Evolutionary conservation across 345 rosid genomes (phyloP), one percentile per base, ranked within the genome.

Genomic region (Xanthoceras sorbifolium): DNA sequence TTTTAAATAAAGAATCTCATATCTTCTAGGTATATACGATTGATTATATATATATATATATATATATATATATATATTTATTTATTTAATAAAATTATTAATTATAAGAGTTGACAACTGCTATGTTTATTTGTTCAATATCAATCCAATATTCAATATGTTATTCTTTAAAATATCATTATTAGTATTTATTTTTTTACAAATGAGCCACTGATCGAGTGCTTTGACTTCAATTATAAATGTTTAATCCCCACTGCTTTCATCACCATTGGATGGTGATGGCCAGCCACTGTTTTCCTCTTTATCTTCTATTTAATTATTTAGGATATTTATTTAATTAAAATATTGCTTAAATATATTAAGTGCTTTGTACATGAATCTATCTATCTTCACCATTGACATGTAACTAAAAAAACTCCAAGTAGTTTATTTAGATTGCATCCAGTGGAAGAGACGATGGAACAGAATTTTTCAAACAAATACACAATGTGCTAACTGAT

Each of bases 211-310:
- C 75, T 82, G 4, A 9, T 23, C 28, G n/a, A 28, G 75, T 79
- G 40, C 66, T 82, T 82, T 84, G 86, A 87, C 87, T 79, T 73
- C 9, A 52, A 42, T 81, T 70, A 26, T 75, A 50, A 74, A 67
- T 76, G 67, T 67, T 71, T 82, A 76, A 44, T 74, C 7, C 7
- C 6, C 71, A 1, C 22, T 42, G 80, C 75, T 60, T 78, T 82
- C 73, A 29, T 77, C 82, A 79, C 44, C 77, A 65, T 23, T 73
- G 2, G 77, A 63, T 52, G 74, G 63, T 73, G 74, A 68, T 63
- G 73, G 42, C 31, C 10, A 50, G 7, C n/a, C 55, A 50, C 6
- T 50, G 5, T 12, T 50, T 3, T 15, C 55, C 17, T 50, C n/a
- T 50, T 50, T 17, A 36, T 48, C 31, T 25, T 31, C 10, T 38